Percentiles rank a stretch among this genome's conserved stretches.
phyloP scores from a whole-genome alignment of 2,329 filamentous ascomycete genomes.

The Apiospora marii region DNA sequence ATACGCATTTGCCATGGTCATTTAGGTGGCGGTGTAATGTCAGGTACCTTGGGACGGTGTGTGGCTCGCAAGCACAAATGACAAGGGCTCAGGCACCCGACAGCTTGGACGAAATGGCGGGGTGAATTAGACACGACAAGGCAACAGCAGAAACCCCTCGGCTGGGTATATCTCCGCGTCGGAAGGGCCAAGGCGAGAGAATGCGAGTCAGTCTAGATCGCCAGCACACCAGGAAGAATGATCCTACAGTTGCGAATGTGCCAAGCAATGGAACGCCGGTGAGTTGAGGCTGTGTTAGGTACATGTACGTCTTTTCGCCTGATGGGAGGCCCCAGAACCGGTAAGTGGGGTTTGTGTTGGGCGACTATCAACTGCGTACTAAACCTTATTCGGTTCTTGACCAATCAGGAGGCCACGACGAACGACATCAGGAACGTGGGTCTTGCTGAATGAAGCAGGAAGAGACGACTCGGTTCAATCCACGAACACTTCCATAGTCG shows the following conservation, averaged over 20 bases:
- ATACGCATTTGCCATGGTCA: neutral
- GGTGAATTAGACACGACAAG: neutral
- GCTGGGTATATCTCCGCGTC: neutral
- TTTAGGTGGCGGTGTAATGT: neutral
- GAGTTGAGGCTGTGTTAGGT: slow-evolving; percentile 21
- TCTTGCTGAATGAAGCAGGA: neutral
- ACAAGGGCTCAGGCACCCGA: neutral
- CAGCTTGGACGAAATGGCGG: neutral
- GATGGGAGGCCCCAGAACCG: neutral
- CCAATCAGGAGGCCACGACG: neutral
- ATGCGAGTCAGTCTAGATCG: neutral
- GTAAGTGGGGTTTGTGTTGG: neutral
- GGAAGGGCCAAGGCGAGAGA: neutral
- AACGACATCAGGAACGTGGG: neutral
- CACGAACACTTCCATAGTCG: neutral
- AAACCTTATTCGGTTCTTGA: neutral
- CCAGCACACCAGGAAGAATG: neutral
- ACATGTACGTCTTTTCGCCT: neutral
- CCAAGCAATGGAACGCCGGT: slow-evolving; percentile 6
- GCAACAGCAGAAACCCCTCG: neutral
- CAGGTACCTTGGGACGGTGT: neutral
- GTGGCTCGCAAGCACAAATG: neutral
- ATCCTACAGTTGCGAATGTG: neutral
- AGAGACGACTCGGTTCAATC: neutral
- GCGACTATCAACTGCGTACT: neutral